Percentiles rank a stretch among this genome's conserved stretches.
These are phyloP conservation scores for Fusarium sp. DNA, from an alignment of 2,329 filamentous ascomycete genomes.

Conservation along the genomic window DNA sequence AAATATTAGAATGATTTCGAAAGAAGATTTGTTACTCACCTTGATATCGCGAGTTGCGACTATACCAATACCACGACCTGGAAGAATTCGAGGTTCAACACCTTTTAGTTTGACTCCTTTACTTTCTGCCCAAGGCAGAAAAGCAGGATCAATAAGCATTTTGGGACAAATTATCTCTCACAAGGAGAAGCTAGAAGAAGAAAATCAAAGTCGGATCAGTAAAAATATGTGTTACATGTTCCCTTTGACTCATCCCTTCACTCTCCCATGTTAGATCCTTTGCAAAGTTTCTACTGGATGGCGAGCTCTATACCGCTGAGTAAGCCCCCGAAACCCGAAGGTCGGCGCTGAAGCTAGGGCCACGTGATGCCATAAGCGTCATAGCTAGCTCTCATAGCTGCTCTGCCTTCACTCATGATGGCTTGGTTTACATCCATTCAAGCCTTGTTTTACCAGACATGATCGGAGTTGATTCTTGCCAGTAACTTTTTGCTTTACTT, in stretches of 20 bases:
- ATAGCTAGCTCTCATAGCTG: slow-evolving; percentile 20
- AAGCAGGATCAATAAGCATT: slow-evolving; percentile 40
- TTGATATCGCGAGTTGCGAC: slow-evolving; percentile 74
- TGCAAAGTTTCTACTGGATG: slow-evolving; percentile 29
- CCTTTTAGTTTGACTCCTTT: slow-evolving; percentile 58
- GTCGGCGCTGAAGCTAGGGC: not conserved
- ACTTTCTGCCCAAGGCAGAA: slow-evolving; percentile 75
- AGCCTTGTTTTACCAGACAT: not conserved
- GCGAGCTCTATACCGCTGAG: slow-evolving; percentile 19
- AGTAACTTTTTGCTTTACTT: not conserved
- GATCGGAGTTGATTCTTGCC: not conserved
- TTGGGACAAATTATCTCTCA: not conserved
- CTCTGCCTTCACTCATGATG: slow-evolving; percentile 13
- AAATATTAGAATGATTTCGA: not conserved
- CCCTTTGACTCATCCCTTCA: slow-evolving; percentile 19
- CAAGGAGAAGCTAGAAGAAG: not conserved
- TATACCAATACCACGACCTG: slow-evolving; percentile 81
- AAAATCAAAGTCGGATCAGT: too few relatives aligned
- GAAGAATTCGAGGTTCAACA: slow-evolving; percentile 72
- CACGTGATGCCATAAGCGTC: slow-evolving; percentile 32
- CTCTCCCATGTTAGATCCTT: not conserved
- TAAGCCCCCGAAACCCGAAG: slow-evolving; percentile 5
- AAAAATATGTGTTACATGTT: not conserved
- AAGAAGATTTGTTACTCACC: slow-evolving; percentile 53
- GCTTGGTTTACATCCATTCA: not conserved